Base-by-base conservation (phyloP, 2,329 filamentous ascomycete species). In the Hymenoscyphus linearis region DNA sequence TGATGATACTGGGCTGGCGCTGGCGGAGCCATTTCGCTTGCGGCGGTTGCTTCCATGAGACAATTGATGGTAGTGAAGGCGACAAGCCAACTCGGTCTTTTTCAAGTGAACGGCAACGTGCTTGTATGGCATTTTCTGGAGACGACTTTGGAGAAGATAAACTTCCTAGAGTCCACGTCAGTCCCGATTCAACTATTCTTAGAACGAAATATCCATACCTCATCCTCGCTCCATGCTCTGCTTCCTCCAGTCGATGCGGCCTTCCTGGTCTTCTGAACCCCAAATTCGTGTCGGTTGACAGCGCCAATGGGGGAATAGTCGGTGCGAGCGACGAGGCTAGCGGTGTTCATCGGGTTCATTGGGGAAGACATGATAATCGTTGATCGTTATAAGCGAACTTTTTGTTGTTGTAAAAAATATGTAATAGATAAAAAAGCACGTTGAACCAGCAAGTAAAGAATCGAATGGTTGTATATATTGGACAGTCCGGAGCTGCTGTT, bases 61-160 rank as follows among this genome's bases (percentile, higher is more conserved):
- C 65, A 95, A 82, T 72, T 95, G 90, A 72, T 96, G 90, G 73
- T 91, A 93, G 76, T 95, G 91, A 65, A 96, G 83, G 65, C 91
- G 90, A 77, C 90, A 96, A 55, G 90, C 90, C 62, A 95, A 80
- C 77, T 95, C 90, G 0, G 90, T 95, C 80, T 95, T 96, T 77
- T 92, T 91, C 68, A 95, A 79, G 69, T 93, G 88, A 62, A 87
- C 85, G 62, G 90, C 90, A 72, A 95, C 95, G 74, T 93, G 89
- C 80, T 93, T 95, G 77, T 95, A 95, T 0, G 90, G 90, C 86
- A 93, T 91, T 77, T 93, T 93, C 71, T 93, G 89, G 70, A 90
- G 84, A 62, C 90, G 88, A 63, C 89, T 93, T 76, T 92, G 89
- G 64, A 95, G 82, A 59, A 95, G 86, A 74, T 93, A 95, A 61